Conservation (phyloP, 1,284 basidiomycete species). For the Ustilago loliicola region DNA sequence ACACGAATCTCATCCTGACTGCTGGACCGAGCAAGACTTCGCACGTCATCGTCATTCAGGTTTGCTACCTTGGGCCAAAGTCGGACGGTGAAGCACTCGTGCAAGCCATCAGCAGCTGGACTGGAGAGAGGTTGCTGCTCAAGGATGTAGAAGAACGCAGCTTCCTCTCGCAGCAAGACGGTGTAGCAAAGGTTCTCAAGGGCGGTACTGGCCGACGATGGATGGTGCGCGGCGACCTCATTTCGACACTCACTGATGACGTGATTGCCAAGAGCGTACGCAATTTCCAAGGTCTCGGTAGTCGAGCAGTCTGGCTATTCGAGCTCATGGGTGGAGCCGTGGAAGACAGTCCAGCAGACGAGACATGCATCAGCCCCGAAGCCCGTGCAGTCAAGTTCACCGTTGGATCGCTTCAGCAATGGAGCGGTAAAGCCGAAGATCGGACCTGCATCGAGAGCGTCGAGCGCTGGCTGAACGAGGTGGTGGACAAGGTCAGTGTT, state of each 20-base stretch:
- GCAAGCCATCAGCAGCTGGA: slow-evolving; percentile 86
- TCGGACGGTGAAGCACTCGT: slow-evolving; percentile 83
- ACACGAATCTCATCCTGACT: slow-evolving; percentile 88
- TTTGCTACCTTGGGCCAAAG: slow-evolving; percentile 82
- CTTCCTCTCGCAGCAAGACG: slow-evolving; percentile 88
- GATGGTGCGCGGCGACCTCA: slow-evolving; percentile 70
- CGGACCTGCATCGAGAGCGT: slow-evolving; percentile 82
- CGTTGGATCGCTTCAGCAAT: slow-evolving; percentile 89
- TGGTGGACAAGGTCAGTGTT: slow-evolving; percentile 46
- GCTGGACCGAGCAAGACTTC: slow-evolving; percentile 76
- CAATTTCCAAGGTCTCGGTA: slow-evolving; percentile 81
- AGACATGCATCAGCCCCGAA: slow-evolving; percentile 78
- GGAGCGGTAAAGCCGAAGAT: slow-evolving; percentile 85
- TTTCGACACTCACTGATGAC: slow-evolving; percentile 84
- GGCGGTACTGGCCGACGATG: slow-evolving; percentile 76
- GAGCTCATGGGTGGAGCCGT: slow-evolving; percentile 86
- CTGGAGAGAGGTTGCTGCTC: slow-evolving; percentile 78
- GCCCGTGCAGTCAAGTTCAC: slow-evolving; percentile 85
- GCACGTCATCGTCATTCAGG: slow-evolving; percentile 83
- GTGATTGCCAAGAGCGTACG: slow-evolving; percentile 84
- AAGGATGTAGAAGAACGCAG: slow-evolving; percentile 90
- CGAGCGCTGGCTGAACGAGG: slow-evolving; percentile 74
- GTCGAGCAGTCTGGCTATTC: slow-evolving; percentile 57
- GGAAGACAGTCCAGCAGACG: slow-evolving; percentile 75
- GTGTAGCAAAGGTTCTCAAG: slow-evolving; percentile 86